Conservation (phyloP, 2,329 filamentous ascomycete genomes). For the Pestalotiopsis sp. region DNA sequence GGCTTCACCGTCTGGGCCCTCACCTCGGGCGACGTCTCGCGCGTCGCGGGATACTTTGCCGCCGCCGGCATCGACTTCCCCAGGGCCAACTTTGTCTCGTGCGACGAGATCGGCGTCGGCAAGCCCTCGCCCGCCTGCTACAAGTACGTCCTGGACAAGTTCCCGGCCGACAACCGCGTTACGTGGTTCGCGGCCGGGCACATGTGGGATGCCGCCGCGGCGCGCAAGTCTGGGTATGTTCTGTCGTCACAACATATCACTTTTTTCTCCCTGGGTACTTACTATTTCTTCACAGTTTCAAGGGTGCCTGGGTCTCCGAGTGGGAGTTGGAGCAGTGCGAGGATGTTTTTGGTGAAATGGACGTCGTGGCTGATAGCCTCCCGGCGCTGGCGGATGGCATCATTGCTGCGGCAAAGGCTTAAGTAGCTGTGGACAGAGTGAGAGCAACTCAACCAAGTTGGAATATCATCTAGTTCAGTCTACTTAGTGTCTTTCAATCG, state of each 20-base stretch:
- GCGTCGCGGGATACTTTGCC: constrained; percentile 53
- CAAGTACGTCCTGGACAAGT: constrained; percentile 23
- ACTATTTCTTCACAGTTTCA: constrained; percentile 33
- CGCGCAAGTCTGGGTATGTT: constrained; percentile 42
- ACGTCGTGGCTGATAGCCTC: constrained; percentile 47
- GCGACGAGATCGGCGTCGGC: constrained; percentile 47
- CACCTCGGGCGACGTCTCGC: constrained; percentile 48
- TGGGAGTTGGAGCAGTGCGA: constrained; percentile 50
- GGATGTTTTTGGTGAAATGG: constrained; percentile 53
- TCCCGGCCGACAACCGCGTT: constrained; percentile 36
- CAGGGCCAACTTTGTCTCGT: constrained; percentile 49
- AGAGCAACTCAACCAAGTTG: background rate
- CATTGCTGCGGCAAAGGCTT: constrained; percentile 16
- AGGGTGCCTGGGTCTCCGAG: constrained; percentile 52
- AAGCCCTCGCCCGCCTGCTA: constrained; percentile 53
- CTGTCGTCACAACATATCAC: background rate
- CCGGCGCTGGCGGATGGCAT: constrained; percentile 47
- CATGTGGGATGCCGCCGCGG: constrained; percentile 59
- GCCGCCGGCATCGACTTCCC: constrained; percentile 49
- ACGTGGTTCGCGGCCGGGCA: constrained; percentile 61
- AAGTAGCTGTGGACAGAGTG: background rate
- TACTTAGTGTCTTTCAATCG: background rate
- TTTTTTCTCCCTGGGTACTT: background rate
- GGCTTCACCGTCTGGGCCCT: constrained; percentile 56
- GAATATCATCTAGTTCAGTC: background rate